phyloP scores from a whole-genome alignment of 352 stramenopile species.

The Globisporangium sylvaticum region DNA sequence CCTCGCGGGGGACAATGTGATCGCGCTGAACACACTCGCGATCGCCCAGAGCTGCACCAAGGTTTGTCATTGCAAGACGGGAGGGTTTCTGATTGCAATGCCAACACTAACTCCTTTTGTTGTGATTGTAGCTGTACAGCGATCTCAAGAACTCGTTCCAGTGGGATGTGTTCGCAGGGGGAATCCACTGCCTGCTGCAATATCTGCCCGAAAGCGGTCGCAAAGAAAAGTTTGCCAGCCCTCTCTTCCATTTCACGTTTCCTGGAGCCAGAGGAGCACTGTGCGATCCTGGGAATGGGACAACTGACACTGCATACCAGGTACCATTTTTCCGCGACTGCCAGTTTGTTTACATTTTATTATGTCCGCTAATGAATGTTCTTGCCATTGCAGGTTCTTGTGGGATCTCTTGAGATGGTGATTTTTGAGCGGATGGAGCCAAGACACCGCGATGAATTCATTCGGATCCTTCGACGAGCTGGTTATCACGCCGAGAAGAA shows the following conservation, averaged over 20 bases:
- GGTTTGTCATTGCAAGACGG: constrained; percentile 6
- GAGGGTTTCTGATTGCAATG: neutral
- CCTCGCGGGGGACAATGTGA: constrained; percentile 67
- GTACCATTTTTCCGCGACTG: constrained; percentile 18
- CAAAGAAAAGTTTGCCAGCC: constrained; percentile 60
- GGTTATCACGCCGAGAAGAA: constrained; percentile 63
- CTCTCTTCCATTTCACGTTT: constrained; percentile 76
- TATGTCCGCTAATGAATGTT: neutral
- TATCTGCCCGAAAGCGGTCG: constrained; percentile 66
- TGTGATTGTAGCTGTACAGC: constrained; percentile 47
- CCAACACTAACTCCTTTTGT: constrained; percentile 7
- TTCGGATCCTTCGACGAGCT: constrained; percentile 49
- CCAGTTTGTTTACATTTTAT: neutral
- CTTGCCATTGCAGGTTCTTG: constrained; percentile 37
- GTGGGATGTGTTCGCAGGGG: constrained; percentile 80
- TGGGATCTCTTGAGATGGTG: constrained; percentile 76
- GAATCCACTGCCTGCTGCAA: constrained; percentile 79
- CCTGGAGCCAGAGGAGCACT: constrained; percentile 58
- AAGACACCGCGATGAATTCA: constrained; percentile 54
- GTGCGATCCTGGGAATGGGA: constrained; percentile 68
- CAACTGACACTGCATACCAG: constrained; percentile 77
- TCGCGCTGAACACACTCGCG: constrained; percentile 65
- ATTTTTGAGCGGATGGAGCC: constrained; percentile 80
- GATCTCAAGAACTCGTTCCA: constrained; percentile 83
- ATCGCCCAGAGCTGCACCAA: constrained; percentile 67